A percentile compares a stretch with the other conserved stretches of the same genome.
These are phyloP conservation scores for Paramecium octaurelia DNA, from an alignment of 73 alveolate species.

Conservation along the genomic window DNA sequence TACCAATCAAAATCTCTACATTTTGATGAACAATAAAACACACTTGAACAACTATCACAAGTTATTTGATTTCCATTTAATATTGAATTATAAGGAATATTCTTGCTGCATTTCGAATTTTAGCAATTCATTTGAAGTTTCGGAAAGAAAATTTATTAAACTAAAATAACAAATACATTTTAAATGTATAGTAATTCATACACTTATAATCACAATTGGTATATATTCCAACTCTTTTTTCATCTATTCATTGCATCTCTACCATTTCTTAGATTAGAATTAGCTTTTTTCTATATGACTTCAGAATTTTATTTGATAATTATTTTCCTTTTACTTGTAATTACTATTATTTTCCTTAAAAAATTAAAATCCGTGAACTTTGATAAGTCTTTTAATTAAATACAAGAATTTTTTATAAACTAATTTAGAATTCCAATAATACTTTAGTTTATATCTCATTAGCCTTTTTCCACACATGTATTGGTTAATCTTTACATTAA, in stretches of 20 bases:
- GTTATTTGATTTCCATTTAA: background rate
- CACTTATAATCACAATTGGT: background rate
- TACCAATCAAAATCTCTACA: slow-evolving; percentile 15
- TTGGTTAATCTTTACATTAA: background rate
- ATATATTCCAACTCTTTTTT: background rate
- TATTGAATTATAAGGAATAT: background rate
- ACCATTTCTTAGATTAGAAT: background rate
- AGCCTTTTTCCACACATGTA: background rate
- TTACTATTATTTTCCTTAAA: background rate
- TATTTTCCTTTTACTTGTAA: background rate
- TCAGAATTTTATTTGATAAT: background rate
- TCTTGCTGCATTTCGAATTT: background rate
- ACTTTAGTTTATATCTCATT: background rate
- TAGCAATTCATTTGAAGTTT: background rate
- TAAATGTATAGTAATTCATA: background rate
- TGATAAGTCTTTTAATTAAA: background rate
- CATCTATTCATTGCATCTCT: background rate
- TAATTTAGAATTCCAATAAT: no score
- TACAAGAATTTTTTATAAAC: no score
- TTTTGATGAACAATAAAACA: background rate
- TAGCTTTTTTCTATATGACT: background rate
- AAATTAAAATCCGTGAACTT: background rate
- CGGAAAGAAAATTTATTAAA: background rate
- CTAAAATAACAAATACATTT: slow-evolving; percentile 11
- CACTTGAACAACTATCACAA: background rate